Evolutionary conservation across 2,329 filamentous ascomycete genomes (phyloP).

Genomic region (Massarina eburnea): DNA sequence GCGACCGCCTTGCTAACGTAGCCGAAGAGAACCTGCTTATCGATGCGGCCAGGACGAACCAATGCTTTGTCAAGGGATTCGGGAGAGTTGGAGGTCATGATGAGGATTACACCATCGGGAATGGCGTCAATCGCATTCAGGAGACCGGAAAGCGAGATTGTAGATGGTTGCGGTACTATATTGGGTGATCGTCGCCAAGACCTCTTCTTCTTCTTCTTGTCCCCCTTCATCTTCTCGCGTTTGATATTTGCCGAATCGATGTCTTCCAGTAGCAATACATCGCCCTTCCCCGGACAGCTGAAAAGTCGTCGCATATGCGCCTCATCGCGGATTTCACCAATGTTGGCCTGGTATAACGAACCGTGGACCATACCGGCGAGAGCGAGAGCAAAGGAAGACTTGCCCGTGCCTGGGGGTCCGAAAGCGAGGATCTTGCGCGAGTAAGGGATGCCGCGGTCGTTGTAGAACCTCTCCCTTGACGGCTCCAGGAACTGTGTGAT

Average conservation of each 20-base stretch:
- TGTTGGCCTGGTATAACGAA: constrained; percentile 81
- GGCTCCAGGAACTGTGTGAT: constrained; percentile 1
- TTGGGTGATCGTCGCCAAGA: not conserved
- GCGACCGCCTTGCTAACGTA: constrained; percentile 16
- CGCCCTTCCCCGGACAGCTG: constrained; percentile 75
- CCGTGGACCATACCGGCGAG: constrained; percentile 84
- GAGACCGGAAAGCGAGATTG: constrained; percentile 86
- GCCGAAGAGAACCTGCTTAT: constrained; percentile 43
- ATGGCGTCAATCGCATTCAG: constrained; percentile 61
- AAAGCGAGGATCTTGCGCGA: constrained; percentile 82
- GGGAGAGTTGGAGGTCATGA: constrained; percentile 32
- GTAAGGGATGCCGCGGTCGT: constrained; percentile 85
- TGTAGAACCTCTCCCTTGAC: constrained; percentile 67
- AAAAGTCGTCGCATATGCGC: constrained; percentile 81
- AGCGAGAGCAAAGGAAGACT: constrained; percentile 89
- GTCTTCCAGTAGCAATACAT: constrained; percentile 78
- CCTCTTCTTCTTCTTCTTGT: not conserved
- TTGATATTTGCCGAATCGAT: constrained; percentile 85
- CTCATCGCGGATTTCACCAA: constrained; percentile 75
- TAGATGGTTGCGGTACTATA: constrained; percentile 76
- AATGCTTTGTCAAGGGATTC: constrained; percentile 52
- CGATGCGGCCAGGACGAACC: constrained; percentile 64
- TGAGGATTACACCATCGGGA: constrained; percentile 14
- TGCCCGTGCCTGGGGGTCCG: constrained; percentile 82
- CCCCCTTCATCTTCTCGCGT: constrained; percentile 65